Base-by-base conservation (phyloP, 352 stramenopile genomes). In the Globisporangium megalacanthum region DNA sequence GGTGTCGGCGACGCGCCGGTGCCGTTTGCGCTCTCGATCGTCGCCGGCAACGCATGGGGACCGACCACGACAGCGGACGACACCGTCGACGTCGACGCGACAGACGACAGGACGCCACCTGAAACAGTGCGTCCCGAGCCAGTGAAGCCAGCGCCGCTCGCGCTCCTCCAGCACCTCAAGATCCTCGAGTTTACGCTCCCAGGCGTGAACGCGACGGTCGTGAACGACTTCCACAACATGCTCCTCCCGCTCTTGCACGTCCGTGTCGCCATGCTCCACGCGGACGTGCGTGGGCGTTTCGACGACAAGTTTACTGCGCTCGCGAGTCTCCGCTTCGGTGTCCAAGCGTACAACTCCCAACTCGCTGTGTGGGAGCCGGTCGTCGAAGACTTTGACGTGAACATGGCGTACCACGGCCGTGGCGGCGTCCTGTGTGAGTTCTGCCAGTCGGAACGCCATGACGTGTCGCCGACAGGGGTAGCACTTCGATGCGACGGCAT, bases 181-280 rank as follows among this genome's bases (percentile, higher is more conserved):
- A 82, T 90, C 22, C 62, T 91, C 47, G 73, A 92, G 51, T 81
- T 94, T 52, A 83, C 69, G 39, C 64, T 94, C 0, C 82, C 84
- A 31, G 84, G 82, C 11, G 62, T 94, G 33, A 88, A 91, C 35
- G 80, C 83, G 9, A 94, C 84, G 7, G 69, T 94, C 29, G 74
- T 94, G 14, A 94, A 94, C 56, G 84, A 94, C 58, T 92, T 92
- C 39, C 81, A 94, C 64, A 92, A 94, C 52, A 94, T 94, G 84
- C 59, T 92, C 44, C 61, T 94, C 14, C 84, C 84, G 2, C 47
- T 94, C 41, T 59, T 94, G 62, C 84, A 94, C 54, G 75, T 89
- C n/a, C 80, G 80, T 10, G 61, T 92, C 14, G 66, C 70, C 11
- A 75, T 73, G n/a, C 60, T 94, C n/a, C 73, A 88, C 48, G 62